phyloP scores from a whole-genome alignment of 1,139 yeast species.

The Protomyces lactucae-debilis region DNA sequence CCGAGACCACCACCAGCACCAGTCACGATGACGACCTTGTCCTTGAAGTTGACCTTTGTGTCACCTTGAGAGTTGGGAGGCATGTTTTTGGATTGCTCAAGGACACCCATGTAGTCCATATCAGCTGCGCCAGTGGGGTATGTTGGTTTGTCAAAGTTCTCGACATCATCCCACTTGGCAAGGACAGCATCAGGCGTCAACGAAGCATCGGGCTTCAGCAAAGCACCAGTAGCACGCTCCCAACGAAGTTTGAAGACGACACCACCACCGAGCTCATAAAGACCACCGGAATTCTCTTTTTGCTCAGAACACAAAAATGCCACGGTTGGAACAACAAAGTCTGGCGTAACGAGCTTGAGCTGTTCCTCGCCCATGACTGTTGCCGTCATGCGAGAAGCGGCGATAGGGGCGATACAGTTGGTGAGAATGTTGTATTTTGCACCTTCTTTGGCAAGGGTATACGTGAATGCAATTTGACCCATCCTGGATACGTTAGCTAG shows the following conservation, averaged over 20 bases:
- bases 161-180: constrained; percentile 59
- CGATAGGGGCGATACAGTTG: constrained; percentile 88
- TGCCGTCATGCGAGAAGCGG: constrained; percentile 95
- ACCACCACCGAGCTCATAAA: constrained; percentile 93
- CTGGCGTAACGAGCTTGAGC: constrained; percentile 75
- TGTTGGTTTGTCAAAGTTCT: constrained; percentile 61
- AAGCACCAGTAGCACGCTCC: constrained; percentile 86
- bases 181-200: constrained; percentile 85
- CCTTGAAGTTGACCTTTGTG: constrained; percentile 57
- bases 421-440: constrained; percentile 73
- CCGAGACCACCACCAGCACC: constrained; percentile 98
- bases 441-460: constrained; percentile 94
- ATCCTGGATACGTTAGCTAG: constrained; percentile 34
- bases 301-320: constrained; percentile 69
- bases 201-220: constrained; percentile 69
- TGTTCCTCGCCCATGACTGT: constrained; percentile 78
- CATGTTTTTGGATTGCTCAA: constrained; percentile 37
- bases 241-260: constrained; percentile 87
- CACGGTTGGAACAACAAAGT: constrained; percentile 85
- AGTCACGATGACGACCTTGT: constrained; percentile 82
- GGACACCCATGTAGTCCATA: constrained; percentile 41
- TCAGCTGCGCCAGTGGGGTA: constrained; percentile 52
- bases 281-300: constrained; percentile 59
- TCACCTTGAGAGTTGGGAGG: constrained; percentile 57
- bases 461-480: constrained; percentile 85